Evolutionary conservation across 2,329 filamentous ascomycete species (phyloP), one percentile per base, ranked within the genome.

Genomic region (Fusarium scirpi): DNA sequence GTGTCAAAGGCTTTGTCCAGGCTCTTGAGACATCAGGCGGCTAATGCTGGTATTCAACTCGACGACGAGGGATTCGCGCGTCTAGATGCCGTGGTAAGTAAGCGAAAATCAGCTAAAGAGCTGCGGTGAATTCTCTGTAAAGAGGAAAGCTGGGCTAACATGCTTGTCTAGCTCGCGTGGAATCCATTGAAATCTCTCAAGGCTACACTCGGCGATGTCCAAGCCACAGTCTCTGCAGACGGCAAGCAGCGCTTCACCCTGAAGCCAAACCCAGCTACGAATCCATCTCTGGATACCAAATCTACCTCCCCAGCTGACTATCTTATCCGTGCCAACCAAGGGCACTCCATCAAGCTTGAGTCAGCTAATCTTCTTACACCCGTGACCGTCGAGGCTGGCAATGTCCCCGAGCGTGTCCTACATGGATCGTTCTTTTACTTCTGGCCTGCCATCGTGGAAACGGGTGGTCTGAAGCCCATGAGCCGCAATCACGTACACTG

Each of bases 251-350:
- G 96, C 41, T 99, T 97, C 83, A 88, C 90, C 3, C 85, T 98
- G 76, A 90, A 94, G 56, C 87, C 87, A 47, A 86, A 82, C 67
- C 75, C 78, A 11, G 59, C 61, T 18, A 74, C 74, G 43, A 76
- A 77, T 57, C 71, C 75, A 4, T 68, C 64, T 8, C 53, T 58
- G 58, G 76, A 58, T 6, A 49, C 58, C 13, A 68, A 74, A 20
- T 78, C 78, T 22, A 76, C 77, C 11, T 83, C 91, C 52, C 86
- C 93, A 0, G 79, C 85, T 1, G 85, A 92, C 79, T 98, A 91
- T 83, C 85, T 97, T 32, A 98, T 99, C 81, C 94, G 96, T 76
- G 96, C 96, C 29, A 97, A 97, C 77, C 96, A 98, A 82, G 96
- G 96, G 58, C 96, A 98, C 83, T 94, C 89, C 74, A 92, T 99